Base-by-base conservation (phyloP, 345 rosid genomes). In the Aquilaria malaccensis region DNA sequence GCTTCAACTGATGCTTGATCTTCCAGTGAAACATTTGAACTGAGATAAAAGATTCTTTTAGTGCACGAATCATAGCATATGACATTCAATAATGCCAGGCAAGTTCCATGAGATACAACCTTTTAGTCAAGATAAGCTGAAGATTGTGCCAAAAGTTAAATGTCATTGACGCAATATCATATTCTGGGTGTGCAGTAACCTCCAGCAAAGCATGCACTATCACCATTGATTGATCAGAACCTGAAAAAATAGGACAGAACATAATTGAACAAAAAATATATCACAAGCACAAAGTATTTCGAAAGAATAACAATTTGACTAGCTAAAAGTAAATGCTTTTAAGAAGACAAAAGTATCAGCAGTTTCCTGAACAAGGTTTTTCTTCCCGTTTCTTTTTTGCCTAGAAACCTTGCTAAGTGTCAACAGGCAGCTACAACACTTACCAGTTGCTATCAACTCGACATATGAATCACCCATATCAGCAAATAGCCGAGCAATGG, bases 61-160 rank as follows among this genome's bases (percentile, higher is more conserved):
- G 67, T 61, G 67, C 55, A 64, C 63, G 13, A 58, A 51, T 56
- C 65, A 61, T 41, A 59, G 65, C 55, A 61, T 9, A 37, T 37
- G 7, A 37, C 7, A 37, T 37, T 37, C 43, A 37, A 4, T 37
- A 7, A 58, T 65, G 54, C 49, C 45, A 45, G 53, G 45, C 64
- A 53, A 76, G 56, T 46, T 61, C 64, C 50, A 50, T 12, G 45
- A 64, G 55, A 59, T 60, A 62, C 77, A 71, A 89, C 99, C 97
- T 86, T 77, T 74, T 83, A 54, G 86, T 88, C 87, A 94, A 77
- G 59, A 77, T 69, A 68, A 81, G 79, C 75, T 94, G 99, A 82
- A 94, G 97, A 85, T 81, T 88, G 70, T 94, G 99, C 99, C 99
- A 94, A 80, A 91, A 94, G 71, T 94, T 94, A 72, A 91, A 94